These are phyloP conservation scores for Auriscalpium vulgare DNA, from an alignment of 768 basidiomycete species.

Conservation along the genomic window DNA sequence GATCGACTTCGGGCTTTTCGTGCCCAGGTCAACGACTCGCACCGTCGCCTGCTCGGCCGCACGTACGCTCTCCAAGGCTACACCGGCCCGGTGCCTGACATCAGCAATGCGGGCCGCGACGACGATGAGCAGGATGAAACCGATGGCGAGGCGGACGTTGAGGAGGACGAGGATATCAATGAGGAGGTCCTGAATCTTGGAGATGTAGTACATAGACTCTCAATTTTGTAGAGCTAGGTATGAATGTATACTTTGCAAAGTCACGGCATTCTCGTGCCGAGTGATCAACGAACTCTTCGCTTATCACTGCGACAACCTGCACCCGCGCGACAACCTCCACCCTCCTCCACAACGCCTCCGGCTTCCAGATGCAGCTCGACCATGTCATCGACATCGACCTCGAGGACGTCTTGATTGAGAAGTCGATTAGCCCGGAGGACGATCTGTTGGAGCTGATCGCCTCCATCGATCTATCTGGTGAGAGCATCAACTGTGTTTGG, in stretches of 20 bases:
- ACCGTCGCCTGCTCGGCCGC: not conserved
- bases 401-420: not conserved
- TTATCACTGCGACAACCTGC: not conserved
- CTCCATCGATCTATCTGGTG: not conserved
- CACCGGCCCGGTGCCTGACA: not conserved
- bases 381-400: not conserved
- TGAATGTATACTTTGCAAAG: not conserved
- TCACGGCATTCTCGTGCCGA: no score
- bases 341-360: not conserved
- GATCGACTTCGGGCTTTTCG: not conserved
- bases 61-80: not conserved
- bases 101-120: not conserved
- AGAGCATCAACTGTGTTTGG: not conserved
- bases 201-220: not conserved
- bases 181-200: not conserved
- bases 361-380: not conserved
- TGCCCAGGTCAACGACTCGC: not conserved
- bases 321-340: not conserved
- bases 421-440: not conserved
- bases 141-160: not conserved
- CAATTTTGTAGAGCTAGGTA: not conserved
- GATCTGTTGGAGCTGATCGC: not conserved
- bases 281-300: not conserved
- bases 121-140: not conserved
- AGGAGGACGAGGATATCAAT: not conserved